Base-by-base conservation (phyloP, 1,139 yeast species). In the Pichia sp. region DNA sequence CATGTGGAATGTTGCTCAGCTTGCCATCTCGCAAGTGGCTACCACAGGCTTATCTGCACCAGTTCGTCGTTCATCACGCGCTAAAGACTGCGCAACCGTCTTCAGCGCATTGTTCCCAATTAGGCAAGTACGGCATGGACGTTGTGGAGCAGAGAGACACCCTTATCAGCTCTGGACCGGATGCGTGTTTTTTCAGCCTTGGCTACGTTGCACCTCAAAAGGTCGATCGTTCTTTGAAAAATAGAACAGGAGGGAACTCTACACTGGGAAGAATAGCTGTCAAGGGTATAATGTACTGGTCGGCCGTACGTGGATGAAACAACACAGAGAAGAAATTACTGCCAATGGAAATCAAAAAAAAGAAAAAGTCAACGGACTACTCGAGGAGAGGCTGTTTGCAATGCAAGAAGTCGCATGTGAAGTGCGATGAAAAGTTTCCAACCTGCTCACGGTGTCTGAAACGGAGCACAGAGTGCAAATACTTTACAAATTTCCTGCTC, bases 391-490 rank as follows among this genome's bases (percentile, higher is more conserved):
- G 81, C 1, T 77, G 81, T 61, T 56, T 61, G 13, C 72, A 72
- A 50, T 77, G 81, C 66, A 77, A 77, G 60, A 65, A 72, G 48
- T 70, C 78, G 57, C 75, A 76, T 61, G 74, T 77, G 46, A 72
- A 79, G 56, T 77, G 81, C 63, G 79, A 77, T 59, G 81, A 77
- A 63, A 43, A 59, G 8, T 69, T 65, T n/a, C 81, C 81, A 2
- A 65, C 64, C 47, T 77, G 81, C 65, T 64, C 63, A 26, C 75
- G 76, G 59, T 77, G 81, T 61, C 53, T 62, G 11, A 70, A 70
- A 51, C 70, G 73, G 49, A 68, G 69, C 49, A 64, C 67, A 29
- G 66, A 63, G 10, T 76, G 79, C 60, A 70, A 75, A 1, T 76
- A 76, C 59, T 56, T 72, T 34, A 58, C 61, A 10, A 53, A 45